phyloP scores from a whole-genome alignment of 768 basidiomycete genomes.

The Leccinum disarticulatum region DNA sequence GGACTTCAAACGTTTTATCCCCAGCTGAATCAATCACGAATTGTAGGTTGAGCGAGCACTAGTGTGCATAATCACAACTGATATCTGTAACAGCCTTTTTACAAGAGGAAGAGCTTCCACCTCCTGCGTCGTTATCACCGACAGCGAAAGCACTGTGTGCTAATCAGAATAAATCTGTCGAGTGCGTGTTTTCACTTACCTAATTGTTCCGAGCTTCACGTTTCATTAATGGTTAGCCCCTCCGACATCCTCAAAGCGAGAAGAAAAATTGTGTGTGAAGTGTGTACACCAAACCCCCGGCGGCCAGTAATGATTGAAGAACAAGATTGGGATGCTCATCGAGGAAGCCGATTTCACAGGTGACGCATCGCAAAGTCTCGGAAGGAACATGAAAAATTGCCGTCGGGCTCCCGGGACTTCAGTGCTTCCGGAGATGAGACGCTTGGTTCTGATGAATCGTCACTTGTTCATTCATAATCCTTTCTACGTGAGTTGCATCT shows the following conservation, averaged over 20 bases:
- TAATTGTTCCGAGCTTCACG: slow-evolving; percentile 11
- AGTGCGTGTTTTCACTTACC: slow-evolving; percentile 36
- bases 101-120: slow-evolving; percentile 44
- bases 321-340: slow-evolving; percentile 55
- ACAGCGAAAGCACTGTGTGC: slow-evolving; percentile 53
- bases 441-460: slow-evolving; percentile 1
- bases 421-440: slow-evolving; percentile 4
- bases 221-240: slow-evolving; percentile 50
- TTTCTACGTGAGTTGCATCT: slow-evolving; percentile 11
- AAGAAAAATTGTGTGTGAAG: slow-evolving; percentile 55
- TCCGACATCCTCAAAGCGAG: slow-evolving; percentile 52
- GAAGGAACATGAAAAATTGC: slow-evolving; percentile 9
- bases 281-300: slow-evolving; percentile 57
- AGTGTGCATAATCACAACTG: not conserved
- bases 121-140: slow-evolving; percentile 56
- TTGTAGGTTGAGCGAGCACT: slow-evolving; percentile 35
- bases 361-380: slow-evolving; percentile 39
- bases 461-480: slow-evolving; percentile 10
- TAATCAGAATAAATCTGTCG: slow-evolving; percentile 42
- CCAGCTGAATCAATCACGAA: slow-evolving; percentile 49
- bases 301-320: slow-evolving; percentile 67
- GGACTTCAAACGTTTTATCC: slow-evolving; percentile 55
- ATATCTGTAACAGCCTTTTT: slow-evolving; percentile 48
- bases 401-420: not conserved
- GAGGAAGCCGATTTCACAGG: slow-evolving; percentile 54